Conservation (phyloP, 768 basidiomycete genomes). For the Leccinum pellstonianum region DNA sequence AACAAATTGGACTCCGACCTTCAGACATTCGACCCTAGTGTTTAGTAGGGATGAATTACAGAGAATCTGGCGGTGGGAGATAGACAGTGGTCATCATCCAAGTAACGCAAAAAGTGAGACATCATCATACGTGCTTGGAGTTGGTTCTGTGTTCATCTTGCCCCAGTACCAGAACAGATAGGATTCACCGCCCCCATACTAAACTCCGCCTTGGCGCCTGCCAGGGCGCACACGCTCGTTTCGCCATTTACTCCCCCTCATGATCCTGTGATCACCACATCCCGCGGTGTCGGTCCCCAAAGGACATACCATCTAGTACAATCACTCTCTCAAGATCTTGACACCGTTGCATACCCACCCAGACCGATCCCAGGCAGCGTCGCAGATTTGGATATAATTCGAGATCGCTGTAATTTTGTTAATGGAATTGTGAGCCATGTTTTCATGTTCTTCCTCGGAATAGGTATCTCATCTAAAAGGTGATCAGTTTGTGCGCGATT, state of each 20-base stretch:
- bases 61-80: constrained; percentile 92
- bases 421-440: constrained; percentile 54
- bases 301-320: constrained; percentile 58
- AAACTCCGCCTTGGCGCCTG: constrained; percentile 67
- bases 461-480: constrained; percentile 1
- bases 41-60: constrained; percentile 70
- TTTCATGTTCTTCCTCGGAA: background rate
- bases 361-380: constrained; percentile 78
- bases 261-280: constrained; percentile 40
- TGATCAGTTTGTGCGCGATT: constrained; percentile 88
- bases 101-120: constrained; percentile 64
- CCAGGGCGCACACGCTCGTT: constrained; percentile 45
- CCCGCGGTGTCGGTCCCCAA: constrained; percentile 69
- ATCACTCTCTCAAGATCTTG: constrained; percentile 57
- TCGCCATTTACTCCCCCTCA: constrained; percentile 48
- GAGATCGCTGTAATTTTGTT: constrained; percentile 85
- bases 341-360: constrained; percentile 76
- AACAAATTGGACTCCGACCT: constrained; percentile 38
- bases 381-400: constrained; percentile 85
- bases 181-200: constrained; percentile 51
- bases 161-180: constrained; percentile 61
- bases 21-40: constrained; percentile 64
- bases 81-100: constrained; percentile 87
- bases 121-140: constrained; percentile 8
- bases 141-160: constrained; percentile 1